These are phyloP conservation scores for Solanum piurae DNA, from an alignment of 257 asterid species.

Conservation along the genomic window DNA sequence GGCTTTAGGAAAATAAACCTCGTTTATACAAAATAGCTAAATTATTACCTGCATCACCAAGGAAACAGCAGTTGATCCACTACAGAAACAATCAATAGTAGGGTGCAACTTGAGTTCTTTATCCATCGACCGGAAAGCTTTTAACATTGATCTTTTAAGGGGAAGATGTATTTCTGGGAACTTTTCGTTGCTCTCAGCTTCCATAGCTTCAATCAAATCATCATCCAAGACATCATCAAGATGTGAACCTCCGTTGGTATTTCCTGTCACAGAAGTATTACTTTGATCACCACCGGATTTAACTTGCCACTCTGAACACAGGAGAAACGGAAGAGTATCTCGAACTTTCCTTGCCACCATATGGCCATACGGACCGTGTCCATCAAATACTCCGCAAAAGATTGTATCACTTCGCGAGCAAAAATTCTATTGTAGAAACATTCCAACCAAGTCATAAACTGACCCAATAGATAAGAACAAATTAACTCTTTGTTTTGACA, in stretches of 20 bases:
- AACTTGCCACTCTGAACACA: constrained; percentile 59
- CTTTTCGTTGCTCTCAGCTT: constrained; percentile 53
- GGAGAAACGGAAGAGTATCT: constrained; percentile 65
- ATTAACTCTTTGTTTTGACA: constrained; percentile 19
- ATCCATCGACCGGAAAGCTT: constrained; percentile 86
- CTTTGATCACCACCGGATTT: constrained; percentile 26
- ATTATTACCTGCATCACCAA: constrained; percentile 59
- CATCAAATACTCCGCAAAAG: constrained; percentile 93
- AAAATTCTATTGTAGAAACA: constrained; percentile 64
- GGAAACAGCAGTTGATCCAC: constrained; percentile 86
- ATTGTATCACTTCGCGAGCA: constrained; percentile 40
- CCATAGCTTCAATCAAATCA: constrained; percentile 54
- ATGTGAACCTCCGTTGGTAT: constrained; percentile 36
- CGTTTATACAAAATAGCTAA: neutral
- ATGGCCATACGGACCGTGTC: constrained; percentile 97
- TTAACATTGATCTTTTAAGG: constrained; percentile 60
- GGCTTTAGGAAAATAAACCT: neutral
- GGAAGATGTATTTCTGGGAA: constrained; percentile 70
- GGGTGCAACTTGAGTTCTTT: constrained; percentile 85
- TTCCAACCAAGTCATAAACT: constrained; percentile 61
- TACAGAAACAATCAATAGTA: constrained; percentile 78
- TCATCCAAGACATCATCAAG: constrained; percentile 69
- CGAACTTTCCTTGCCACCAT: constrained; percentile 93
- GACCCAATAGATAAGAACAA: constrained; percentile 32
- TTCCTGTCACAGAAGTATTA: constrained; percentile 25